Conservation (phyloP, 1,284 basidiomycete genomes). For the Vanrija sp. region DNA sequence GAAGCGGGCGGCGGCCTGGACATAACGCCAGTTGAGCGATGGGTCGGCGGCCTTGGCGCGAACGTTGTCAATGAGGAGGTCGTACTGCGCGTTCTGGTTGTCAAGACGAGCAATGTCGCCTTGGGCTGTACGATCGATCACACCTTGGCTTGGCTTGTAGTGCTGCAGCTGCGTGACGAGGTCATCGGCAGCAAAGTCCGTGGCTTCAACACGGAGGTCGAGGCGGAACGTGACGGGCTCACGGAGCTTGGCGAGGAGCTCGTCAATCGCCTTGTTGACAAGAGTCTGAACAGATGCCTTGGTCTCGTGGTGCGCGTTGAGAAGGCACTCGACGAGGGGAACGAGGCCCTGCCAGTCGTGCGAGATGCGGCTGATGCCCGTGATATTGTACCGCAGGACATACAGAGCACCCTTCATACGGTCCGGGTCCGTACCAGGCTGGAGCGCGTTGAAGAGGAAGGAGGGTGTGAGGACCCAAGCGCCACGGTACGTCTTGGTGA, state of each 20-base stretch:
- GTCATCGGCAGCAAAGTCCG: slow-evolving; percentile 33
- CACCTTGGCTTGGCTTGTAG: slow-evolving; percentile 23
- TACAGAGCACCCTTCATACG: slow-evolving; percentile 94
- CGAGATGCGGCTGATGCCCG: slow-evolving; percentile 35
- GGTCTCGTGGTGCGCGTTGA: slow-evolving; percentile 85
- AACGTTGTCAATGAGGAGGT: slow-evolving; percentile 55
- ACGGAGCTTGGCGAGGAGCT: slow-evolving; percentile 48
- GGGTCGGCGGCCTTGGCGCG: slow-evolving; percentile 61
- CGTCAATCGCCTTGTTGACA: slow-evolving; percentile 66
- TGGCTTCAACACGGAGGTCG: slow-evolving; percentile 20
- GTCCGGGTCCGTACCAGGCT: slow-evolving; percentile 79
- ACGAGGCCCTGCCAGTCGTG: slow-evolving; percentile 66
- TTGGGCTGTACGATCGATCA: slow-evolving; percentile 38
- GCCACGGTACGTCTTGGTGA: slow-evolving; percentile 69
- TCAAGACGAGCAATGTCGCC: slow-evolving; percentile 31
- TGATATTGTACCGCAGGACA: slow-evolving; percentile 56
- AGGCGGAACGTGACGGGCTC: slow-evolving; percentile 39
- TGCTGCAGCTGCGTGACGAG: slow-evolving; percentile 20
- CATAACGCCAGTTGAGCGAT: slow-evolving; percentile 77
- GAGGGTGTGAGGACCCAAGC: slow-evolving; percentile 72
- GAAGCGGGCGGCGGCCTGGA: slow-evolving; percentile 71
- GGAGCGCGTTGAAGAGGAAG: slow-evolving; percentile 67
- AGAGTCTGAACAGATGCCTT: slow-evolving; percentile 93
- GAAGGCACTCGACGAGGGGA: slow-evolving; percentile 64
- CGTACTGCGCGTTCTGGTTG: slow-evolving; percentile 48